Base-by-base conservation (phyloP, 306 rosid genomes). In the Lathyrus aphaca region DNA sequence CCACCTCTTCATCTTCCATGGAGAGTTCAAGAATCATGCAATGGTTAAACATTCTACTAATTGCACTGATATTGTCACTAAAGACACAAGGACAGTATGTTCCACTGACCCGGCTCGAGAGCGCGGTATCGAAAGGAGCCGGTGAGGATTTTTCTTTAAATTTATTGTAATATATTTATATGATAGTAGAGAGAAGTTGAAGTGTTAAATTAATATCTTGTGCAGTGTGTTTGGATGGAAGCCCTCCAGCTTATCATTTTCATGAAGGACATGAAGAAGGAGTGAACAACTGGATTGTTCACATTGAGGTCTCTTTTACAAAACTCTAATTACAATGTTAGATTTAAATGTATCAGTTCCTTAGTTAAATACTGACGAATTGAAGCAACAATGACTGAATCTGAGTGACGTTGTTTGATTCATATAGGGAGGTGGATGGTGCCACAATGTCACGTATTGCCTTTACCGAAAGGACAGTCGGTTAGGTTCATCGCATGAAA, bases 141-240 rank as follows among this genome's bases (percentile, higher is more conserved):
- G 99, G 97, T 94, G 64, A 86, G 91, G 63, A 77, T 21, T 29
- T 60, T 12, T 48, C 30, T 35, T 55, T 50, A 0, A 6, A 15
- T 18, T 35, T 35, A 27, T 56, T 29, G 39, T 14, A 27, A 56
- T 2, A 61, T 30, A 23, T n/a, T 19, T 19, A 59, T 69, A 32
- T 6, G 21, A 42, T 18, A 64, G 29, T 56, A 67, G 18, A 40
- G 18, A 40, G 46, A 54, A 38, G 39, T 55, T 68, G 15, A 77
- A 64, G n/a, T 72, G 69, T 71, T 66, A 58, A 62, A 72, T 43
- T 62, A 62, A 72, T 43, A 7, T 43, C 21, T 74, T 64, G 32
- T 68, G 75, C 86, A 94, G 97, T 94, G 60, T 94, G 98, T 79
- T 86, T 94, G 82, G 98, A 94, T 68, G 98, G 98, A n/a, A 90